phyloP scores from a whole-genome alignment of 1,284 basidiomycete genomes.

The Puccinia coronata region DNA sequence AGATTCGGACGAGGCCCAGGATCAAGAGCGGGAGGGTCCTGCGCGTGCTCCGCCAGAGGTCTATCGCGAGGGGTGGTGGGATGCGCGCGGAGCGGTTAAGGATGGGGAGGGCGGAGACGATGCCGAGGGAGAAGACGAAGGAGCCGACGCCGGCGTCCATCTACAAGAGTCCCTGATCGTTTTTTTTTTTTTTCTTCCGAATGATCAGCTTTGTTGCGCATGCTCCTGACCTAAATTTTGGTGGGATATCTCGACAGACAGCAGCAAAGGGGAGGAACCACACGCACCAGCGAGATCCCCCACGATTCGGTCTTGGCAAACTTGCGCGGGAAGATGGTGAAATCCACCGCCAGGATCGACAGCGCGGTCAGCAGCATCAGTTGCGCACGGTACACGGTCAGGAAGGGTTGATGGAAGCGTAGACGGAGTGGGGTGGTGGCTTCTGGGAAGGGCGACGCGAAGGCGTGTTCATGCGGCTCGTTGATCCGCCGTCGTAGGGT shows the following conservation, averaged over 20 bases:
- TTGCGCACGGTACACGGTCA: slow-evolving; percentile 87
- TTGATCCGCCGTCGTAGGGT: background rate
- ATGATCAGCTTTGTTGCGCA: no score
- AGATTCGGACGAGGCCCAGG: slow-evolving; percentile 74
- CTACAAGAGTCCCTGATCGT: slow-evolving; percentile 60
- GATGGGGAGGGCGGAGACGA: slow-evolving; percentile 78
- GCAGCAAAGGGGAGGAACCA: background rate
- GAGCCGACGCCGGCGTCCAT: slow-evolving; percentile 98
- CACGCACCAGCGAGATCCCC: slow-evolving; percentile 81
- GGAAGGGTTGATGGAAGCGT: slow-evolving; percentile 63
- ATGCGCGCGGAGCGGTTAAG: background rate
- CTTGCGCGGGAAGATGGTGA: slow-evolving; percentile 80
- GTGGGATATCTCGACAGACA: no score
- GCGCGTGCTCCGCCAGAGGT: slow-evolving; percentile 60
- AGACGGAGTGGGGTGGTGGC: slow-evolving; percentile 23
- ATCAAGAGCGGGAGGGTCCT: slow-evolving; percentile 71
- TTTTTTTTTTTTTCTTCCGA: no score
- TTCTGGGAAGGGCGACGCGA: background rate
- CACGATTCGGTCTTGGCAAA: slow-evolving; percentile 92
- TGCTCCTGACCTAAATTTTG: no score
- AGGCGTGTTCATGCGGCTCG: background rate
- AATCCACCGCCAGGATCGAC: slow-evolving; percentile 94
- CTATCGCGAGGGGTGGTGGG: slow-evolving; percentile 38
- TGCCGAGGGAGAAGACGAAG: slow-evolving; percentile 89
- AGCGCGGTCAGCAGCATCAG: slow-evolving; percentile 93